Percentiles rank a stretch among this genome's conserved stretches.
Evolutionary conservation across 768 basidiomycete genomes (phyloP).

Genomic region (Leccinum aurantiacum): DNA sequence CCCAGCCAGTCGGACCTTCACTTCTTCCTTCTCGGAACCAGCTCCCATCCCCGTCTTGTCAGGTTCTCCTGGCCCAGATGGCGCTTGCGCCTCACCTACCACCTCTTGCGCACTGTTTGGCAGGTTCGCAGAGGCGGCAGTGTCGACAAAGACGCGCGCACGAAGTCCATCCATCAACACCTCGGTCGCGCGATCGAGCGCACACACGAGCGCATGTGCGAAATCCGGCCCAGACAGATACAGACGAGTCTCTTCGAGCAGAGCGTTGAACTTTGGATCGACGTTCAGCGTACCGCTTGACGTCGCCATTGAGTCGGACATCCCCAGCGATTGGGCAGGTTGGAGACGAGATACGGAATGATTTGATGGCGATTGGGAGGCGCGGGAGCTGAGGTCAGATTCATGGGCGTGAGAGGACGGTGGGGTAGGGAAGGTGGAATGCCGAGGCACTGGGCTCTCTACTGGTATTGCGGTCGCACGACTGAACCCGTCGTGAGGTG

Average conservation of each 20-base stretch:
- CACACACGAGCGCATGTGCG: slow-evolving; percentile 64
- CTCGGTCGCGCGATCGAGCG: slow-evolving; percentile 67
- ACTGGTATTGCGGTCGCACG: slow-evolving; percentile 19
- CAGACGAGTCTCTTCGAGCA: slow-evolving; percentile 68
- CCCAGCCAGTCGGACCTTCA: slow-evolving; percentile 69
- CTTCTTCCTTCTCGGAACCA: slow-evolving; percentile 31
- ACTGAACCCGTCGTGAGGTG: slow-evolving; percentile 8
- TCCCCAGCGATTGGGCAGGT: background rate
- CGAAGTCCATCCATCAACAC: slow-evolving; percentile 65
- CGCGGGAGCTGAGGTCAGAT: slow-evolving; percentile 23
- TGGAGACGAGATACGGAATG: slow-evolving; percentile 25
- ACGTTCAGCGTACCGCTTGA: slow-evolving; percentile 9
- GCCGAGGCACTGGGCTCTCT: slow-evolving; percentile 12
- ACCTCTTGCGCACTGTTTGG: slow-evolving; percentile 3
- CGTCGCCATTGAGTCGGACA: background rate
- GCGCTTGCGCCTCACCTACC: slow-evolving; percentile 7
- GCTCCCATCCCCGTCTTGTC: slow-evolving; percentile 11
- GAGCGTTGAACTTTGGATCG: slow-evolving; percentile 48
- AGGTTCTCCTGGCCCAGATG: slow-evolving; percentile 15
- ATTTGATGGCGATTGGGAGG: slow-evolving; percentile 26
- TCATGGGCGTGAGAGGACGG: slow-evolving; percentile 18
- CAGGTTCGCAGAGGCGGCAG: slow-evolving; percentile 11
- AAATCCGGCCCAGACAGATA: slow-evolving; percentile 72
- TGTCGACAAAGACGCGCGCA: slow-evolving; percentile 56
- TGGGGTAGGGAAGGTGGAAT: slow-evolving; percentile 21